Evolutionary conservation across 2,329 filamentous ascomycete species (phyloP), one percentile per base, ranked within the genome.

Genomic region (Cadophora luteo-olivacea): DNA sequence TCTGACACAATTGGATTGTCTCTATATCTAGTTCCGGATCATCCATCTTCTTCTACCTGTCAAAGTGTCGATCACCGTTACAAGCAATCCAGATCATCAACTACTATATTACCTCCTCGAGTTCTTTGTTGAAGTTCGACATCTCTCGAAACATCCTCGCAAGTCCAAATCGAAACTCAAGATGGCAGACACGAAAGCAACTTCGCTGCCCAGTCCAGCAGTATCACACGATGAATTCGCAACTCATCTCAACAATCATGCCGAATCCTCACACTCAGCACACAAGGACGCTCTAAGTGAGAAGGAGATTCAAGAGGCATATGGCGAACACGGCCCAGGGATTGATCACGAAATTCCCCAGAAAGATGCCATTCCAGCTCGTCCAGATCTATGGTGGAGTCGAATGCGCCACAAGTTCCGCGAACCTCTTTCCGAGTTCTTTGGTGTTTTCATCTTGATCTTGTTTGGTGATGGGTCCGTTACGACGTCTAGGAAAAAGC

Each of bases 381-480:
- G 69, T 14, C 71, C 75, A 5, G 72, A 58, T 73, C 63, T 76
- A 0, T 65, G 68, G 61, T 77, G 76, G 76, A 73, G 69, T 61
- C 68, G 68, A 9, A 64, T 72, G 22, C 62, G 75, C 51, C 70
- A 71, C 19, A 51, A 19, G 0, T 62, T 76, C 33, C 67, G 73
- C 32, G 76, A 77, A 24, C 74, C 75, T 0, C 87, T 92, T 68
- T 87, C 88, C 0, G 90, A 92, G 72, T 92, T 92, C 80, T 85
- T 90, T 65, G 89, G 89, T 14, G 89, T 88, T 22, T 89, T 92
- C 81, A 85, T 91, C 66, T 77, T 92, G 65, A 82, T 92, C 70
- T 80, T 92, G 52, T 92, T 92, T 74, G 91, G 91, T 8, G 87
- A 92, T 69, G 90, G 89, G 38, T 87, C 68, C 66, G 69, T 55